phyloP scores from a whole-genome alignment of 305 asterid genomes.

The Fraxinus paxiana region DNA sequence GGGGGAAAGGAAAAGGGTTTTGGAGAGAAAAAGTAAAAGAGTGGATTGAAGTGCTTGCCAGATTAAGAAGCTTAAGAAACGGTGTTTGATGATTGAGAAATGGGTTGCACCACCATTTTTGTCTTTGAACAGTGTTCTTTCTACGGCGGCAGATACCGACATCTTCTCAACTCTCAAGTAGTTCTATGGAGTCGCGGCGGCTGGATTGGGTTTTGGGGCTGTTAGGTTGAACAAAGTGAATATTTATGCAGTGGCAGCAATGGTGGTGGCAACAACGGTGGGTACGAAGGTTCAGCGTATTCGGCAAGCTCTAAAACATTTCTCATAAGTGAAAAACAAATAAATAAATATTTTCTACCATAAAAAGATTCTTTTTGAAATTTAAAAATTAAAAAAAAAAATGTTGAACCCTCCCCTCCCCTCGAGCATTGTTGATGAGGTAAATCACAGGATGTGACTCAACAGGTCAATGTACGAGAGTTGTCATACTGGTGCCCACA shows the following conservation, averaged over 20 bases:
- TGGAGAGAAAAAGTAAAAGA: constrained; percentile 42
- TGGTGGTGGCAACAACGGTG: background rate
- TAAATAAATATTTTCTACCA: background rate
- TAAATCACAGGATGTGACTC: too few species aligned
- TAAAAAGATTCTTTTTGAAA: background rate
- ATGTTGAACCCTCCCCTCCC: too few species aligned
- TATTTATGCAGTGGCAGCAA: background rate
- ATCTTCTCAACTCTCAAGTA: constrained; percentile 12
- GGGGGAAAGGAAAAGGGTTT: constrained; percentile 51
- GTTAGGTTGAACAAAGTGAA: background rate
- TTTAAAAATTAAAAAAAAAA: too few species aligned
- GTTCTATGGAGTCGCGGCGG: background rate
- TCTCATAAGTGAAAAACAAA: background rate
- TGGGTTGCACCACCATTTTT: constrained; percentile 45
- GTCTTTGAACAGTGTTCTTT: constrained; percentile 51
- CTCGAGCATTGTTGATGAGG: too few species aligned
- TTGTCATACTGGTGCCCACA: too few species aligned
- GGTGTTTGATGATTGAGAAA: constrained; percentile 49
- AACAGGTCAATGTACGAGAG: too few species aligned
- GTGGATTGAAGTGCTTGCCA: constrained; percentile 79
- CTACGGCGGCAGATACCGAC: constrained; percentile 50
- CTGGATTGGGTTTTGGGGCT: background rate
- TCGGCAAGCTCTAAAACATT: background rate
- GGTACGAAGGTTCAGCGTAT: background rate
- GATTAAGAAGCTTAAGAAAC: constrained; percentile 69